A percentile compares a stretch with the other conserved stretches of the same genome.
Evolutionary conservation across 2,329 filamentous ascomycete species (phyloP).

Genomic region (Stylonectria norvegica): DNA sequence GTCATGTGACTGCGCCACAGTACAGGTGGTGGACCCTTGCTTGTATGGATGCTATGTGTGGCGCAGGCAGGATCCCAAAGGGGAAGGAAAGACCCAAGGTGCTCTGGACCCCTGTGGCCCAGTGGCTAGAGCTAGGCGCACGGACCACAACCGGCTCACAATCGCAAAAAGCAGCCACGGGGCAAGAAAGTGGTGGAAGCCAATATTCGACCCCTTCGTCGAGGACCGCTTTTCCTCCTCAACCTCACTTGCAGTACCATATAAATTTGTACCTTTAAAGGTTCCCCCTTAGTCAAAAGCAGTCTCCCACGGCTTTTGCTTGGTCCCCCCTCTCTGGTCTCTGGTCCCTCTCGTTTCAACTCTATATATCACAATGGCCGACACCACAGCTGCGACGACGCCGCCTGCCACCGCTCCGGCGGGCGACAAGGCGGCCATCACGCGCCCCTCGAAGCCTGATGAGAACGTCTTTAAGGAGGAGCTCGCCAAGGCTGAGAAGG

Average conservation of each 20-base stretch:
- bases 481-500: slow-evolving; percentile 80
- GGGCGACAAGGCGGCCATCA: slow-evolving; percentile 38
- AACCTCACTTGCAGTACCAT: slow-evolving; percentile 15
- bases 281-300: slow-evolving; percentile 15
- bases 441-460: slow-evolving; percentile 81
- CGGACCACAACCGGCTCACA: slow-evolving; percentile 24
- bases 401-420: slow-evolving; percentile 41
- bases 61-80: too few species aligned
- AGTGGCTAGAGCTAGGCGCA: slow-evolving; percentile 18
- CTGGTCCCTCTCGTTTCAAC: slow-evolving; percentile 26
- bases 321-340: slow-evolving; percentile 13
- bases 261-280: too few species aligned
- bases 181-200: slow-evolving; percentile 28
- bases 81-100: too few species aligned
- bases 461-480: slow-evolving; percentile 78
- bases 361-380: slow-evolving; percentile 40
- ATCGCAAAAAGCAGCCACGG: slow-evolving; percentile 28
- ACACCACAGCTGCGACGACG: slow-evolving; percentile 44
- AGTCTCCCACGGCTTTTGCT: slow-evolving; percentile 21
- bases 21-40: too few species aligned
- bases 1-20: too few species aligned
- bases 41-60: too few species aligned
- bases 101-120: too few species aligned
- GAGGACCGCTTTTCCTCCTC: slow-evolving; percentile 10
- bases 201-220: slow-evolving; percentile 15